Evolutionary conservation across 192 early-diverging fungal genomes (phyloP), one percentile per base, ranked within the genome.

Genomic region (Cetraspora pellucida): DNA sequence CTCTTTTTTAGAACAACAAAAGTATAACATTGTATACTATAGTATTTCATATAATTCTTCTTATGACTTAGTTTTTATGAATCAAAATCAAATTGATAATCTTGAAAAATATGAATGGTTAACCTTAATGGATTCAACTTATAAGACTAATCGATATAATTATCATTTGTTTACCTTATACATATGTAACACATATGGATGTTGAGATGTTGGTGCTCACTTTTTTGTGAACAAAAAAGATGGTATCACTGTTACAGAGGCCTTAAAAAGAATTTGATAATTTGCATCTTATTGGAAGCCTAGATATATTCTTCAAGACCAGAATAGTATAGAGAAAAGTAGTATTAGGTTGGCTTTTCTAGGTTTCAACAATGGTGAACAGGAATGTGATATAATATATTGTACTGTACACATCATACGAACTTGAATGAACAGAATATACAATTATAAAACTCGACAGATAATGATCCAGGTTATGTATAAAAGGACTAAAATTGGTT

Each of bases 121-220:
- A 3, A 78, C 27, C 17, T 52, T 78, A 3, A 78, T 78, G 11
- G 55, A 71, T 14, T 73, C 69, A 59, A 57, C 43, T 21, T 25
- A 73, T n/a, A 57, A 58, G 14, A 78, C 19, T 45, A 78, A 78
- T 37, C 65, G 47, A 21, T 58, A 61, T 46, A 50, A 46, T 43
- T 74, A 27, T 31, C 65, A 47, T 16, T 49, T 78, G 19, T 78
- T 72, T 73, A 78, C 68, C 8, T 52, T 78, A 11, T 78, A 61
- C 23, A 57, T 78, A 2, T 52, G 52, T 17, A 59, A 78, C 37
- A 0, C n/a, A 43, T 57, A 70, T 44, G 59, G 45, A 46, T 78
- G 37, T 43, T 78, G 67, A 71, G 43, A 72, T 63, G 23, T 59
- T 19, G n/a, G n/a, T n/a, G n/a, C n/a, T n/a, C n/a, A n/a, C n/a